Base-by-base conservation (phyloP, 139 green algal species). In the Dunaliella primolecta region DNA sequence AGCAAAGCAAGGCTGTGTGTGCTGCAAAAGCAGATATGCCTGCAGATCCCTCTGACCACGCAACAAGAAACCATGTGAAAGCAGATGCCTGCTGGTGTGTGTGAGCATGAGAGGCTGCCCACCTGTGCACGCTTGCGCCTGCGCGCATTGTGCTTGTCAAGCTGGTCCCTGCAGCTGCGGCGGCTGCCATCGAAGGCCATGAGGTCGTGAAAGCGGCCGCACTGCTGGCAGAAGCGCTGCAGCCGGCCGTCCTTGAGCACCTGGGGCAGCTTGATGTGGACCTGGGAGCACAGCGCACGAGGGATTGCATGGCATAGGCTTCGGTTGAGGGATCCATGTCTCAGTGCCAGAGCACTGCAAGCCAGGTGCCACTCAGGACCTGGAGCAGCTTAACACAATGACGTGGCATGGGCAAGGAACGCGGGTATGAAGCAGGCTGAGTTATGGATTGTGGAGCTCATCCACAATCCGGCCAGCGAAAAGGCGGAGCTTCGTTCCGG, bases 161-260 rank as follows among this genome's bases (percentile, higher is more conserved):
- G 92, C 81, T 96, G 89, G 38, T 92, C 91, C 30, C 95, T 90
- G 89, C 95, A 98, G 80, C 88, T 94, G 86, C 95, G 93, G 83
- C 95, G 94, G 79, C 91, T 89, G 30, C 91, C 95, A 81, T 98
- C 96, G 87, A 98, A 98, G 25, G 96, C 93, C 0, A 83, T 84
- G 33, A 98, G 89, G 33, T 94, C 89, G 76, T 98, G 96, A 87
- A 98, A 98, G 77, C 95, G 91, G 11, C 95, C 94, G 84, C 95
- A 98, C 92, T 97, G 94, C 90, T 98, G 95, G 89, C 95, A 98
- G 91, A 97, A 98, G 76, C 95, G 93, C 89, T 96, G 92, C 75
- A 91, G 86, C 0, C 90, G 80, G n/a, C 90, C 90, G 36, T 95
- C 93, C 84, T 94, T 93, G 78, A 96, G 72, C 31, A 97, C 89